A percentile compares a stretch with the other conserved stretches of the same genome.
Evolutionary conservation across 768 basidiomycete species (phyloP).

Genomic region (Auricularia heimuer): DNA sequence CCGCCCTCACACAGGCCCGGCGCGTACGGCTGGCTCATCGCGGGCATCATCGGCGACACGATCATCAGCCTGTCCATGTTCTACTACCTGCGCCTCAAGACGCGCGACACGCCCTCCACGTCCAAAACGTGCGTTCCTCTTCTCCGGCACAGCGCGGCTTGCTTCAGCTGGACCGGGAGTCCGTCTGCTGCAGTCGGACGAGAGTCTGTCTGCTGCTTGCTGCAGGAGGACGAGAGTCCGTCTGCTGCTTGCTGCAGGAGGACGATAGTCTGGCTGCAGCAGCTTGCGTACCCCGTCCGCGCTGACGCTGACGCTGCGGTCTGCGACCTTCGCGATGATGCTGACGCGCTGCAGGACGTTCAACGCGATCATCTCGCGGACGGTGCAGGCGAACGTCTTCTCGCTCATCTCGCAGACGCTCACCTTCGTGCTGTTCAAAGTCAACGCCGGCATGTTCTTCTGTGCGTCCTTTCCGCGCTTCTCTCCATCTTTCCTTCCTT

Average conservation of each 20-base stretch:
- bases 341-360: background rate
- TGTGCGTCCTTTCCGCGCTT: background rate
- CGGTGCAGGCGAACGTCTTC: slow-evolving; percentile 1
- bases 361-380: slow-evolving; percentile 1
- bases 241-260: background rate
- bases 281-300: background rate
- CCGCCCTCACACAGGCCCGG: background rate
- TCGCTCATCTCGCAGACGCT: background rate
- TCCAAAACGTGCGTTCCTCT: background rate
- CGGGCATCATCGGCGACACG: slow-evolving; percentile 1
- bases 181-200: too few relatives aligned
- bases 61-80: background rate
- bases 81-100: background rate
- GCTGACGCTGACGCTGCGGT: background rate
- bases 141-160: too few relatives aligned
- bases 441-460: slow-evolving; percentile 1
- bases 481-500: too few relatives aligned
- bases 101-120: background rate
- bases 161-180: too few relatives aligned
- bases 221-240: background rate
- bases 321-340: too few relatives aligned
- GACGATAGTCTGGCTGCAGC: too few relatives aligned
- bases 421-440: slow-evolving; percentile 1
- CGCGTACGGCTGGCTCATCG: background rate
- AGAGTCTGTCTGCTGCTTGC: too few relatives aligned